These are phyloP conservation scores for Logfia minima DNA, from an alignment of 129 eudicot genomes.

Conservation along the genomic window DNA sequence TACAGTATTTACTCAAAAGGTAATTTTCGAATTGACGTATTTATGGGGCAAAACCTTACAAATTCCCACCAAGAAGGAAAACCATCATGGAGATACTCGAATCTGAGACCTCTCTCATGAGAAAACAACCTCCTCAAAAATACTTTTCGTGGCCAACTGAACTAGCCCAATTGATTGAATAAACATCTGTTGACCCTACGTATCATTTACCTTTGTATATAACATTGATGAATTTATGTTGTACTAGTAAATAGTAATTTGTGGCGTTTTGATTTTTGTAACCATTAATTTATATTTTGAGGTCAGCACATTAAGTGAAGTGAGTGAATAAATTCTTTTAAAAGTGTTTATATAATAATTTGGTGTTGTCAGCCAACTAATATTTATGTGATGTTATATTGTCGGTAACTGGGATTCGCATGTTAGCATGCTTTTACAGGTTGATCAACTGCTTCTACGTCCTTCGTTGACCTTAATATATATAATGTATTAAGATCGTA, in stretches of 20 bases:
- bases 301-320: conserved; percentile 25
- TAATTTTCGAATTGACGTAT: too few relatives aligned
- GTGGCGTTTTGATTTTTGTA: too few relatives aligned
- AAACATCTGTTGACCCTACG: not conserved
- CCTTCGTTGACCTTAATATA: conserved; percentile 20
- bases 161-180: too few relatives aligned
- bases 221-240: not conserved
- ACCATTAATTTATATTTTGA: not conserved
- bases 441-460: conserved; percentile 19
- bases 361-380: conserved; percentile 40
- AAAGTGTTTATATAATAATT: conserved; percentile 15
- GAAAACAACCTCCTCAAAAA: too few relatives aligned
- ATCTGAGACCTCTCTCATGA: too few relatives aligned
- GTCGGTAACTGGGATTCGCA: conserved; percentile 33
- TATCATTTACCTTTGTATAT: conserved; percentile 1
- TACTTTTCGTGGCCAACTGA: too few relatives aligned
- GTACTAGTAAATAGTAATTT: not conserved
- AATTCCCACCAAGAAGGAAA: too few relatives aligned
- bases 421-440: conserved; percentile 23
- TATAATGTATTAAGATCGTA: too few relatives aligned
- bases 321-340: conserved; percentile 9
- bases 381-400: conserved; percentile 14
- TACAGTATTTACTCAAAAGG: too few relatives aligned
- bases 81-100: too few relatives aligned
- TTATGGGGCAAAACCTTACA: too few relatives aligned